phyloP scores from a whole-genome alignment of 345 rosid genomes.

The Populus deltoides region DNA sequence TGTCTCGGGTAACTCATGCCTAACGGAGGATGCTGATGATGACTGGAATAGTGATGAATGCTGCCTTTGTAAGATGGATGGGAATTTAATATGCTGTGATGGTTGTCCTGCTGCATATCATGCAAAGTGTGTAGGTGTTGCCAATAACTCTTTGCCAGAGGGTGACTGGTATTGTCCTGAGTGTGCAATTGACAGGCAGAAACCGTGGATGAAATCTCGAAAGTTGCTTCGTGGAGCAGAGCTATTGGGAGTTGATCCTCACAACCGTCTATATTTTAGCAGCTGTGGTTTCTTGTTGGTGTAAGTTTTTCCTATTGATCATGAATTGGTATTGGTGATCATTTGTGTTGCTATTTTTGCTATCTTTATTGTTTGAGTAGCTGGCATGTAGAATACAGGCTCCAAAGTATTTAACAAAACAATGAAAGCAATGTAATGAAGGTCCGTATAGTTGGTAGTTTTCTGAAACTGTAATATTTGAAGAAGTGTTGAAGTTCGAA shows the following conservation, averaged over 20 bases:
- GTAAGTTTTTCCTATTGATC: constrained; percentile 55
- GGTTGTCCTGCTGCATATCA: constrained; percentile 99
- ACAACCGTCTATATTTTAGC: constrained; percentile 67
- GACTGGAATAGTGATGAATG: constrained; percentile 95
- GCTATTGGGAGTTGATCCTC: constrained; percentile 71
- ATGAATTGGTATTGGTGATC: neutral
- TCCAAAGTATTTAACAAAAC: neutral
- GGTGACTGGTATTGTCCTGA: constrained; percentile 99
- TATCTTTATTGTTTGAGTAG: neutral
- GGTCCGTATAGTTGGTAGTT: no score
- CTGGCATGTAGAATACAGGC: neutral
- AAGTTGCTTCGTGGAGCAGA: constrained; percentile 86
- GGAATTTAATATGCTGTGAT: constrained; percentile 90
- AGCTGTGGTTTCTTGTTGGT: constrained; percentile 85
- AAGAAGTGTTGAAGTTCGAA: neutral
- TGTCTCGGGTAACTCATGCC: constrained; percentile 43
- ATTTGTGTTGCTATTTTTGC: no score
- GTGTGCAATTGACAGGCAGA: constrained; percentile 60
- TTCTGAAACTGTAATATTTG: no score
- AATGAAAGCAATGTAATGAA: neutral
- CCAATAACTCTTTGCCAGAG: constrained; percentile 75
- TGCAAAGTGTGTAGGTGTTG: constrained; percentile 91
- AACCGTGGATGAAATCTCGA: constrained; percentile 51
- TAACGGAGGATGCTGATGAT: constrained; percentile 55
- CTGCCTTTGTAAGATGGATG: constrained; percentile 96